phyloP scores from a whole-genome alignment of 768 basidiomycete species.

The Leccinum ochraceum region DNA sequence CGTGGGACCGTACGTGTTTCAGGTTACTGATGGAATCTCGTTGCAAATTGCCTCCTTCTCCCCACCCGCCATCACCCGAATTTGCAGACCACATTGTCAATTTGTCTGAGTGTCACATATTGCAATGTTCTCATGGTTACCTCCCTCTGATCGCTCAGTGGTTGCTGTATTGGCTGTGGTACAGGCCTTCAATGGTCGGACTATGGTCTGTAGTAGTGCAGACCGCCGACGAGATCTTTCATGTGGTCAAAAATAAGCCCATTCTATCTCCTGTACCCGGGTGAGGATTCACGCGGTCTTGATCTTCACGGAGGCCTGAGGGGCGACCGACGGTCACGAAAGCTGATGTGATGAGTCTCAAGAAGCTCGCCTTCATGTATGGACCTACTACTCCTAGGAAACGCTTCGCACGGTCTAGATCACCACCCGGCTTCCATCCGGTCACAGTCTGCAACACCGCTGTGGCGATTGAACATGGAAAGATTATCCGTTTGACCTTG shows the following conservation, averaged over 20 bases:
- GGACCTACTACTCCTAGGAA: neutral
- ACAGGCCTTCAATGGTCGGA: neutral
- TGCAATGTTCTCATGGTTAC: neutral
- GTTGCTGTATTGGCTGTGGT: neutral
- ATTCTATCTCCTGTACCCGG: neutral
- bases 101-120: neutral
- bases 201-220: neutral
- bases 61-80: neutral
- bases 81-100: neutral
- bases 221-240: neutral
- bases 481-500: neutral
- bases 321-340: neutral
- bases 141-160: neutral
- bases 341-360: neutral
- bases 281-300: neutral
- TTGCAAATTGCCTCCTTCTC: neutral
- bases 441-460: too few relatives aligned
- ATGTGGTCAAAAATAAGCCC: neutral
- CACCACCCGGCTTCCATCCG: neutral
- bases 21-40: neutral
- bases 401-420: neutral
- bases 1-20: neutral
- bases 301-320: neutral
- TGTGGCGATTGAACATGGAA: neutral
- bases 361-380: neutral